Conservation (phyloP, 257 asterid genomes). For the Nicotiana sylvestris region DNA sequence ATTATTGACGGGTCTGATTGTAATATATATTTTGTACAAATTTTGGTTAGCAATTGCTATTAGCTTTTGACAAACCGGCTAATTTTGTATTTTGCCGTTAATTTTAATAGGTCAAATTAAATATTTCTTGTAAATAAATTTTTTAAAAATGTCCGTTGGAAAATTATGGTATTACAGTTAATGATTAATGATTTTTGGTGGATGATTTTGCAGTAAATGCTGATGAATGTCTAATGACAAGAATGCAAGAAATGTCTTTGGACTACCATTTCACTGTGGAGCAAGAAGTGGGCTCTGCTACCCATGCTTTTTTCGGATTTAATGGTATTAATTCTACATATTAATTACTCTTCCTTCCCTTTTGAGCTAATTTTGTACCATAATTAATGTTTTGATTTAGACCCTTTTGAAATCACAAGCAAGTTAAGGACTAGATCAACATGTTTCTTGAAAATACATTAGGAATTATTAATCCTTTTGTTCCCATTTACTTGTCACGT, state of each 20-base stretch:
- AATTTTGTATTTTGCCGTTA: no score
- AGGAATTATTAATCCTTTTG: no score
- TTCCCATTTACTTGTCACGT: not conserved
- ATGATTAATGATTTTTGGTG: not conserved
- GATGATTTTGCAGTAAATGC: conserved; percentile 60
- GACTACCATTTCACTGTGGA: conserved; percentile 91
- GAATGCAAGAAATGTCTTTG: conserved; percentile 98
- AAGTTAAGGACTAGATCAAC: not conserved
- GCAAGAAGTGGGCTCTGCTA: conserved; percentile 97
- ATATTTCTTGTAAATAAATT: not conserved
- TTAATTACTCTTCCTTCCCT: not conserved
- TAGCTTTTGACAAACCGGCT: no score
- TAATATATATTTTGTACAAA: no score
- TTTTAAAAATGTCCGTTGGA: not conserved
- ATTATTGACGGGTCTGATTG: no score
- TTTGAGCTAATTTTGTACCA: not conserved
- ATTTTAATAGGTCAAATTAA: not conserved
- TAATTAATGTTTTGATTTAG: not conserved
- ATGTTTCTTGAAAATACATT: not conserved
- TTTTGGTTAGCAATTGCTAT: no score
- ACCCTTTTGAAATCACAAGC: not conserved
- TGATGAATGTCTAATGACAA: conserved; percentile 93
- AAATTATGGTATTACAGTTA: not conserved
- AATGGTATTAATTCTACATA: conserved; percentile 47
- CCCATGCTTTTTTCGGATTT: conserved; percentile 90